A percentile compares a stretch with the other conserved stretches of the same genome.
These are phyloP conservation scores for Aspergillus melleus DNA, from an alignment of 2,329 filamentous ascomycete genomes.

Conservation along the genomic window DNA sequence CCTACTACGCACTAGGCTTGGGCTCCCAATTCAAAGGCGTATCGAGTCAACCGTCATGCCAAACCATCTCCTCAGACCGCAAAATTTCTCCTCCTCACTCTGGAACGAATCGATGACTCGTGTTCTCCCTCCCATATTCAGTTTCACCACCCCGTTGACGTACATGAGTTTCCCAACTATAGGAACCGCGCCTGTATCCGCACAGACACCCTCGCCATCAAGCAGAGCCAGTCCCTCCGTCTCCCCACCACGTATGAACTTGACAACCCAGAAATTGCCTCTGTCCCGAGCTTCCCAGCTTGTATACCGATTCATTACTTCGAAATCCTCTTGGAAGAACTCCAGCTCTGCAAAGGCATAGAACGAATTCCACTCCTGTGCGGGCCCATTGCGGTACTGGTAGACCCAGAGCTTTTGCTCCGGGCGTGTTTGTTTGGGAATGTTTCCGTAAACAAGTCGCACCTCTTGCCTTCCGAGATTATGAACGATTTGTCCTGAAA, in stretches of 20 bases:
- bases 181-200: slow-evolving; percentile 10
- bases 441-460: slow-evolving; percentile 38
- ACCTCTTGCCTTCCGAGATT: slow-evolving; percentile 59
- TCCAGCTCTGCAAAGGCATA: slow-evolving; percentile 45
- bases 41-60: too few relatives aligned
- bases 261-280: slow-evolving; percentile 36
- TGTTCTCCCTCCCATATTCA: slow-evolving; percentile 46
- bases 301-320: slow-evolving; percentile 41
- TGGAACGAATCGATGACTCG: slow-evolving; percentile 31
- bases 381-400: slow-evolving; percentile 35
- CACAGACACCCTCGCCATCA: slow-evolving; percentile 12
- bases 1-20: too few relatives aligned
- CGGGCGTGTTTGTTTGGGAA: slow-evolving; percentile 35
- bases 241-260: slow-evolving; percentile 35
- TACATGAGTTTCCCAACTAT: slow-evolving; percentile 31
- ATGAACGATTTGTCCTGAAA: slow-evolving; percentile 38
- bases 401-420: slow-evolving; percentile 57
- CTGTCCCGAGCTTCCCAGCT: slow-evolving; percentile 35
- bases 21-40: too few relatives aligned
- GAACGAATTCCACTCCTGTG: slow-evolving; percentile 43
- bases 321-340: slow-evolving; percentile 41
- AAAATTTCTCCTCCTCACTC: too few relatives aligned
- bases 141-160: slow-evolving; percentile 35
- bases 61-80: too few relatives aligned
- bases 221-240: slow-evolving; percentile 1